Evolutionary conservation across 768 basidiomycete species (phyloP).

Genomic region (Melanogaster broomeanus): DNA sequence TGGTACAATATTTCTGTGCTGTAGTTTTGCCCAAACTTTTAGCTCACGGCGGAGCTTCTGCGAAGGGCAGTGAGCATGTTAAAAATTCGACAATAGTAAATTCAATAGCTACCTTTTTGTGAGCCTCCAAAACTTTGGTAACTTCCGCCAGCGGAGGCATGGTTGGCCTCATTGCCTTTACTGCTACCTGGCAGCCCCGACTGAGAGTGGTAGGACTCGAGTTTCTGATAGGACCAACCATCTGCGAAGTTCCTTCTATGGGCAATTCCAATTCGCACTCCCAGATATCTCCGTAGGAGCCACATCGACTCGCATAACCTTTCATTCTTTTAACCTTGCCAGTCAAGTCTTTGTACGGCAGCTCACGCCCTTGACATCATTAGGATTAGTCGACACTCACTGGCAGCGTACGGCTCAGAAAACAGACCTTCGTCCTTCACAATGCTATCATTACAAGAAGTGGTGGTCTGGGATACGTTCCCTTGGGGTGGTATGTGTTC

Average conservation of each 20-base stretch:
- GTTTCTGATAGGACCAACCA: not conserved
- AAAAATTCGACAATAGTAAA: not conserved
- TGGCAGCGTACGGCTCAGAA: too few relatives aligned
- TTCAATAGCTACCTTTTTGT: not conserved
- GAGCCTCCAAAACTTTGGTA: not conserved
- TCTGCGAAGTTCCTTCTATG: not conserved
- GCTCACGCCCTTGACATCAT: not conserved
- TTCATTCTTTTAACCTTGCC: not conserved
- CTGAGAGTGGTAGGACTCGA: not conserved
- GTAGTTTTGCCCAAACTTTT: too few relatives aligned
- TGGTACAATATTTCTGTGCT: too few relatives aligned
- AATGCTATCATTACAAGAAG: too few relatives aligned
- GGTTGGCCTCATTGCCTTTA: not conserved
- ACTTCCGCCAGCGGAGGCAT: too few relatives aligned
- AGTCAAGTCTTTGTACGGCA: not conserved
- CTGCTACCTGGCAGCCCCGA: not conserved
- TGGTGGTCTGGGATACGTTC: too few relatives aligned
- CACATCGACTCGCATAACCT: not conserved
- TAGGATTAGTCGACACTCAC: too few relatives aligned
- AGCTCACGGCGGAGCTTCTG: slow-evolving; percentile 8
- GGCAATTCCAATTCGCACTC: not conserved
- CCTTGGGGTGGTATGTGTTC: too few relatives aligned
- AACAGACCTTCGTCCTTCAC: too few relatives aligned
- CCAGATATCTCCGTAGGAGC: slow-evolving; percentile 1
- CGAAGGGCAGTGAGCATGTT: not conserved